phyloP scores from a whole-genome alignment of 768 basidiomycete species.

The Dictyophora rubrovolvata region DNA sequence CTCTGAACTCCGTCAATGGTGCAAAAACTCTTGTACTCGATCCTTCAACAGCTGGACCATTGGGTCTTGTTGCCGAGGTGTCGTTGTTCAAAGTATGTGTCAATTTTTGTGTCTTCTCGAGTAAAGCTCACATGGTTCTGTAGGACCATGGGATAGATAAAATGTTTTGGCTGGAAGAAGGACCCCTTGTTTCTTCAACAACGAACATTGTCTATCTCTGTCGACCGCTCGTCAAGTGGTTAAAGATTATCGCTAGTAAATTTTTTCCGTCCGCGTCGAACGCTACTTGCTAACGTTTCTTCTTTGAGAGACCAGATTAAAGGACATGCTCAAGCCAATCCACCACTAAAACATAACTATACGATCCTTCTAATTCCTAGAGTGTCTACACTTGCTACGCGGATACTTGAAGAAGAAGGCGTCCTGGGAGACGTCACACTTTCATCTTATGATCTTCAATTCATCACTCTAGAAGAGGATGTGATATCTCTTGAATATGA shows the following conservation, averaged over 20 bases:
- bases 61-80: slow-evolving; percentile 93
- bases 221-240: slow-evolving; percentile 72
- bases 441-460: slow-evolving; percentile 81
- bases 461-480: slow-evolving; percentile 90
- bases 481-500: slow-evolving; percentile 86
- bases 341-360: slow-evolving; percentile 62
- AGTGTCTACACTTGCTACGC: slow-evolving; percentile 73
- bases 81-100: slow-evolving; percentile 72
- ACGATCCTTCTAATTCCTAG: slow-evolving; percentile 84
- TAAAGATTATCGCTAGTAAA: slow-evolving; percentile 87
- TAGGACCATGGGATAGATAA: slow-evolving; percentile 99
- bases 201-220: slow-evolving; percentile 91
- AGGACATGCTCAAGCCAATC: slow-evolving; percentile 52
- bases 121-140: slow-evolving; percentile 2
- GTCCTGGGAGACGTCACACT: slow-evolving; percentile 91
- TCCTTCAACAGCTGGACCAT: slow-evolving; percentile 74
- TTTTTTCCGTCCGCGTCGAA: slow-evolving; percentile 11
- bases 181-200: slow-evolving; percentile 71
- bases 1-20: slow-evolving; percentile 82
- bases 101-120: neutral
- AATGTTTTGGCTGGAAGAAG: slow-evolving; percentile 98
- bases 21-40: slow-evolving; percentile 97
- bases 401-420: slow-evolving; percentile 91
- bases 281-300: slow-evolving; percentile 18
- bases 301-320: slow-evolving; percentile 77